Evolutionary conservation across 306 rosid genomes (phyloP).

Genomic region (Mucuna pruriens): DNA sequence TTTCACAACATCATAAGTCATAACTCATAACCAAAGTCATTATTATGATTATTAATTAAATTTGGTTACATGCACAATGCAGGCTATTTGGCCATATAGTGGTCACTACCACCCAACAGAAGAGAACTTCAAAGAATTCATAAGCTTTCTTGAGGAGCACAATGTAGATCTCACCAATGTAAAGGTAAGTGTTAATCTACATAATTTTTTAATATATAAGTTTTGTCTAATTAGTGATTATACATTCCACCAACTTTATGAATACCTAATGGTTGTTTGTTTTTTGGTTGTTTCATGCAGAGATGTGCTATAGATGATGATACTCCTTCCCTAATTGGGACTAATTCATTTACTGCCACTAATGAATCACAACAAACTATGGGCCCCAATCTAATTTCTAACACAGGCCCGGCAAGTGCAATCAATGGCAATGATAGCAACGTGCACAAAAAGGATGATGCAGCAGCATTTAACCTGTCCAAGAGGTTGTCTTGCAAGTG

Average conservation of each 20-base stretch:
- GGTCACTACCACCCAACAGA: conserved; percentile 97
- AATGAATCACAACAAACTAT: conserved; percentile 38
- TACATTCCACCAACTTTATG: not conserved
- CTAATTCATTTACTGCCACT: conserved; percentile 39
- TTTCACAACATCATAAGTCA: not conserved
- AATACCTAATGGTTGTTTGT: not conserved
- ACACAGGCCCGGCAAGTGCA: conserved; percentile 17
- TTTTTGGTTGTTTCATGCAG: conserved; percentile 46
- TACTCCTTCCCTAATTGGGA: conserved; percentile 42
- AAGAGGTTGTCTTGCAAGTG: conserved; percentile 78
- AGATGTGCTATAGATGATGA: conserved; percentile 86
- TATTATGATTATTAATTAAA: not conserved
- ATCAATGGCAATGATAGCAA: conserved; percentile 30
- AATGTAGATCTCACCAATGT: conserved; percentile 82
- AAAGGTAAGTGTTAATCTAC: conserved; percentile 73
- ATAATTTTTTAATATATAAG: no score
- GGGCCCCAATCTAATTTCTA: conserved; percentile 34
- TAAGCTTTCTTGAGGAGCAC: conserved; percentile 79
- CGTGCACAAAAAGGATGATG: conserved; percentile 31
- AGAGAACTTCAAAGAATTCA: conserved; percentile 81
- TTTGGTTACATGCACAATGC: conserved; percentile 18
- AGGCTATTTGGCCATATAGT: conserved; percentile 98
- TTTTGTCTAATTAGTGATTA: no score
- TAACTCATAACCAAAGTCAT: not conserved
- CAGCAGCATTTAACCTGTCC: conserved; percentile 36